phyloP scores from a whole-genome alignment of 768 basidiomycete genomes.

The Boletellus emodensis region DNA sequence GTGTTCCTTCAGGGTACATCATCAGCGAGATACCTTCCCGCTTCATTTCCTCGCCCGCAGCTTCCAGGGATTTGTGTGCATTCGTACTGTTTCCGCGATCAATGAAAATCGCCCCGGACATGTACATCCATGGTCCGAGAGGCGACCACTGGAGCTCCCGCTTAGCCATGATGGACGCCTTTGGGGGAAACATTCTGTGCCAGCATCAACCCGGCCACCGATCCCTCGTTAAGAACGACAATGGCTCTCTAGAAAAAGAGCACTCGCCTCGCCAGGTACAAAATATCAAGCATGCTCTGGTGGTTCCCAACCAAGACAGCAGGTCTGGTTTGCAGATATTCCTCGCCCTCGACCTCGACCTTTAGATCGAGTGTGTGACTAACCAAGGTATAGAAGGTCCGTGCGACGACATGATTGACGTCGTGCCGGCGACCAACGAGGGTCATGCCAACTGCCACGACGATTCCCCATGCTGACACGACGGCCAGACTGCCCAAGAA shows the following conservation, averaged over 20 bases:
- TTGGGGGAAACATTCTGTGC: conserved; percentile 72
- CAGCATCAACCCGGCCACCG: not conserved
- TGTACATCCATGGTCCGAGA: conserved; percentile 85
- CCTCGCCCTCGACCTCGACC: conserved; percentile 81
- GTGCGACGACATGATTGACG: conserved; percentile 78
- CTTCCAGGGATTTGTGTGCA: conserved; percentile 72
- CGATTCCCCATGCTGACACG: conserved; percentile 67
- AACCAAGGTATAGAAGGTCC: conserved; percentile 73
- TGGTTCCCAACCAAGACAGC: conserved; percentile 84
- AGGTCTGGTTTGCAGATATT: conserved; percentile 69
- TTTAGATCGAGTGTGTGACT: conserved; percentile 60
- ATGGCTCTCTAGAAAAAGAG: not conserved
- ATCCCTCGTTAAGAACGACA: no score
- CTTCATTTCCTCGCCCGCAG: conserved; percentile 80
- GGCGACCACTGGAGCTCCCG: conserved; percentile 82
- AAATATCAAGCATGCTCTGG: conserved; percentile 88
- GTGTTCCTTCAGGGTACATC: conserved; percentile 97
- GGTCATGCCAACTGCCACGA: conserved; percentile 63
- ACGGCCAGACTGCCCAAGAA: conserved; percentile 70
- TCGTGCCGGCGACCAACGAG: conserved; percentile 69
- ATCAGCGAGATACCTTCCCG: conserved; percentile 67
- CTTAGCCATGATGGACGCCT: conserved; percentile 89
- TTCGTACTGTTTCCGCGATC: conserved; percentile 75
- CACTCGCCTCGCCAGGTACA: conserved; percentile 73
- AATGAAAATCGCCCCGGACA: conserved; percentile 89